A percentile compares a stretch with the other conserved stretches of the same genome.
Conservation (phyloP, 768 basidiomycete species). For the Collybiopsis confluens region DNA sequence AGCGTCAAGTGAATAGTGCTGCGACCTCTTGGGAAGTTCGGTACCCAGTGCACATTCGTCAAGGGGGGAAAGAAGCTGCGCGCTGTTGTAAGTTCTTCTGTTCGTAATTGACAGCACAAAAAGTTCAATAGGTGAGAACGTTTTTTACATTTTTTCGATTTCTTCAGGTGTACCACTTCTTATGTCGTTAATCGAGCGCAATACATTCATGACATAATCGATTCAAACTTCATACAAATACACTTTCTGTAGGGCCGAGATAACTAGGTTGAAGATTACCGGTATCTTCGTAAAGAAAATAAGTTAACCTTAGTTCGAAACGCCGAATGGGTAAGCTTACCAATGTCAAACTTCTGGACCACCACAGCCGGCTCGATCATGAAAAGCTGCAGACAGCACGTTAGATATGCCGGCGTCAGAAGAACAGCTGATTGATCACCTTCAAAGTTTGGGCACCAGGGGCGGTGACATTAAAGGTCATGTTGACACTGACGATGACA, state of each 20-base stretch:
- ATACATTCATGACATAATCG: too few species aligned
- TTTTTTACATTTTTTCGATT: too few species aligned
- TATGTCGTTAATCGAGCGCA: too few species aligned
- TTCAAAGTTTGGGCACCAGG: constrained; percentile 60
- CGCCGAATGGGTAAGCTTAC: constrained; percentile 26
- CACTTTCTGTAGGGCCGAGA: constrained; percentile 61
- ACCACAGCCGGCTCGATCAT: constrained; percentile 59
- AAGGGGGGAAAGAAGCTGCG: too few species aligned
- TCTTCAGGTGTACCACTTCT: too few species aligned
- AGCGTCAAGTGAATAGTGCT: too few species aligned
- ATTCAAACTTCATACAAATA: constrained; percentile 17
- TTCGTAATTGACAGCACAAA: too few species aligned
- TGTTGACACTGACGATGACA: constrained; percentile 37
- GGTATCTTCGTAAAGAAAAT: constrained; percentile 42
- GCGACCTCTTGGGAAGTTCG: too few species aligned
- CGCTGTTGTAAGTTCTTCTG: too few species aligned
- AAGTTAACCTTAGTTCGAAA: constrained; percentile 1
- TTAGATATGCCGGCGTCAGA: not conserved
- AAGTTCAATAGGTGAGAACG: too few species aligned
- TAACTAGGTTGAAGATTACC: constrained; percentile 54
- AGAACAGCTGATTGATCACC: constrained; percentile 24
- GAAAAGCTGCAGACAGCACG: constrained; percentile 30
- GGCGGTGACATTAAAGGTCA: constrained; percentile 31
- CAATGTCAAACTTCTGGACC: constrained; percentile 58
- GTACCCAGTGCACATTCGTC: too few species aligned